Conservation (phyloP, 1,139 yeast species). For the Yamadazyma atmosphaerica region DNA sequence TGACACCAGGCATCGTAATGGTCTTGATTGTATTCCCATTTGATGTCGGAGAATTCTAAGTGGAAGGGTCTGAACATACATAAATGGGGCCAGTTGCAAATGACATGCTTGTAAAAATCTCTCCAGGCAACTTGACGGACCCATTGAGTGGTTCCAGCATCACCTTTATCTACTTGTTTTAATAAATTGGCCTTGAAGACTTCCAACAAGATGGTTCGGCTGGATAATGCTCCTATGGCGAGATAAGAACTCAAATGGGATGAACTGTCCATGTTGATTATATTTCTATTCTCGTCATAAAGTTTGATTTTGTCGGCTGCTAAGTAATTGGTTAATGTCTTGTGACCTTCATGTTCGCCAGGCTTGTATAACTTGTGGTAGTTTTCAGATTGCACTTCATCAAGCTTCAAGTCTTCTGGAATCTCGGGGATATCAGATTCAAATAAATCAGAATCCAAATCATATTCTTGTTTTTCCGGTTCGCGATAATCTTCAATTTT, state of each 20-base stretch:
- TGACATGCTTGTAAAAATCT: constrained; percentile 53
- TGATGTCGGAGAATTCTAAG: constrained; percentile 35
- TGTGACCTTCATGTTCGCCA: constrained; percentile 39
- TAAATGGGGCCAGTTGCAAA: constrained; percentile 51
- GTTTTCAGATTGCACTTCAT: constrained; percentile 6
- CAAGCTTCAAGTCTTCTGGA: constrained; percentile 13
- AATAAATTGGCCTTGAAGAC: constrained; percentile 23
- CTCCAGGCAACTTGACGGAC: constrained; percentile 59
- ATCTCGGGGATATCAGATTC: constrained; percentile 6
- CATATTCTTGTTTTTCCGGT: constrained; percentile 39
- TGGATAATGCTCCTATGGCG: constrained; percentile 47
- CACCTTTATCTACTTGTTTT: constrained; percentile 25
- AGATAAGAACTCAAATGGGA: constrained; percentile 49
- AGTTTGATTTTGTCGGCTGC: constrained; percentile 22
- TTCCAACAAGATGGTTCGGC: constrained; percentile 35
- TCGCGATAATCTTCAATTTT: constrained; percentile 6
- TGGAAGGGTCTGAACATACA: constrained; percentile 52
- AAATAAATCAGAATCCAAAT: constrained; percentile 58
- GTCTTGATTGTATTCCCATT: constrained; percentile 42
- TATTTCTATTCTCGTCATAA: constrained; percentile 31
- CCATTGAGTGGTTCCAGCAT: constrained; percentile 39
- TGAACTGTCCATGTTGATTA: constrained; percentile 28
- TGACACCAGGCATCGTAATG: constrained; percentile 48
- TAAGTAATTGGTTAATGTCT: constrained; percentile 30
- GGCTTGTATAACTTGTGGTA: constrained; percentile 26